Evolutionary conservation across 2,329 filamentous ascomycete genomes (phyloP).

Genomic region (Aspergillus ochraceoroseus): DNA sequence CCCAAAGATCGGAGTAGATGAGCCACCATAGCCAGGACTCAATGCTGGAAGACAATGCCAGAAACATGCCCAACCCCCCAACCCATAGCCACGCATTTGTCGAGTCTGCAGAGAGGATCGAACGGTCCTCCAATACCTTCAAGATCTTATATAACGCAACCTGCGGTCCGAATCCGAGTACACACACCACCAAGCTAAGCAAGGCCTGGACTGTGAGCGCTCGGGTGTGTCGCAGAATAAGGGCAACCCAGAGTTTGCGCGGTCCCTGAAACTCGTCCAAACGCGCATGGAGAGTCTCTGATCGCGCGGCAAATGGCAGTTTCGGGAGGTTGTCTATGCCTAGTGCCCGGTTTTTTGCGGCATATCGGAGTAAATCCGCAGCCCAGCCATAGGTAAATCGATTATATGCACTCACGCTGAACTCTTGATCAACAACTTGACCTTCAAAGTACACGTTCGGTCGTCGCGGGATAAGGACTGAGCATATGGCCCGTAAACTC

Average conservation of each 20-base stretch:
- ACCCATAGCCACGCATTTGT: conserved; percentile 64
- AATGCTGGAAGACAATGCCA: conserved; percentile 53
- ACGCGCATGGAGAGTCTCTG: conserved; percentile 50
- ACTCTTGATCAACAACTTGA: conserved; percentile 58
- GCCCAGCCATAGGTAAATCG: conserved; percentile 66
- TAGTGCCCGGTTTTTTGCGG: conserved; percentile 56
- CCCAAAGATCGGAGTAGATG: conserved; percentile 56
- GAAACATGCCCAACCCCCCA: conserved; percentile 56
- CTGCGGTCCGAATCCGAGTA: conserved; percentile 66
- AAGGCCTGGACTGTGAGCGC: conserved; percentile 56
- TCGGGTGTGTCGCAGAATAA: conserved; percentile 55
- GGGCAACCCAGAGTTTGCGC: conserved; percentile 54
- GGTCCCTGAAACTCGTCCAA: conserved; percentile 34
- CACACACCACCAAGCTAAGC: conserved; percentile 51
- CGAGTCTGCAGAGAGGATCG: conserved; percentile 43
- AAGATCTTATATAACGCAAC: conserved; percentile 64
- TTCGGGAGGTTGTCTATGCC: conserved; percentile 60
- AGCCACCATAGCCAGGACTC: conserved; percentile 65
- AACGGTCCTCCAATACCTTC: conserved; percentile 56
- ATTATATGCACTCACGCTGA: conserved; percentile 56
- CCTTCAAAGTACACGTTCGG: conserved; percentile 61
- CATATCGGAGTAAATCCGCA: conserved; percentile 50
- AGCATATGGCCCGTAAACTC: conserved; percentile 28
- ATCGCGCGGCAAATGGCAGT: conserved; percentile 53
- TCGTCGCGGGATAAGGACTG: conserved; percentile 59